A percentile compares a stretch with the other conserved stretches of the same genome.
Conservation (phyloP, 2,329 filamentous ascomycete genomes). For the Hypomyces perniciosus region DNA sequence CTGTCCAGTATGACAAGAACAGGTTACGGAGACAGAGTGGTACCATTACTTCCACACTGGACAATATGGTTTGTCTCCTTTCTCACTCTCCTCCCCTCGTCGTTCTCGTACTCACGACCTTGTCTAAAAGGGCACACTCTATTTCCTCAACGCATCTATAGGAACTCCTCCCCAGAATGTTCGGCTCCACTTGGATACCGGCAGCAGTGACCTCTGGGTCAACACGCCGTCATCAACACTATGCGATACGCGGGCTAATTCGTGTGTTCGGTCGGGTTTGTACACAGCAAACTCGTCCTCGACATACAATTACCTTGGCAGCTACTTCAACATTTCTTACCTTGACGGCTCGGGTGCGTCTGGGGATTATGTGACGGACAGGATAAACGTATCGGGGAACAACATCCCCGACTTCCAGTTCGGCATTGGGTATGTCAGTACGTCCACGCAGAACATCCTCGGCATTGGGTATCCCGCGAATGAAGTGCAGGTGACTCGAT, state of each 20-base stretch:
- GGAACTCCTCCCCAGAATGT: conserved; percentile 56
- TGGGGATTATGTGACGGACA: conserved; percentile 78
- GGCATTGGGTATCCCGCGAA: conserved; percentile 79
- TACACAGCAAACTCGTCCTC: conserved; percentile 68
- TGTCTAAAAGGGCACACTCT: conserved; percentile 48
- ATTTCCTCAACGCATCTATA: conserved; percentile 57
- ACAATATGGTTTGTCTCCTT: conserved; percentile 46
- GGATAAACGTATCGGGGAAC: conserved; percentile 51
- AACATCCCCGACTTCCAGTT: conserved; percentile 58
- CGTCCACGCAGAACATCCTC: conserved; percentile 64
- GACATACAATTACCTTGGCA: conserved; percentile 67
- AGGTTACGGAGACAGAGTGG: conserved; percentile 36
- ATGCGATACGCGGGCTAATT: conserved; percentile 44
- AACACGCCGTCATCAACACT: conserved; percentile 58
- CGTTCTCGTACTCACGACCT: background rate
- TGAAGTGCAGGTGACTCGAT: conserved; percentile 64
- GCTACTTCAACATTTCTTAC: conserved; percentile 81
- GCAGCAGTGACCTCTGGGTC: conserved; percentile 64
- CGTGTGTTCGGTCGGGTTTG: conserved; percentile 57
- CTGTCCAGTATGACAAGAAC: conserved; percentile 38
- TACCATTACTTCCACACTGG: conserved; percentile 40
- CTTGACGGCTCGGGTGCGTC: conserved; percentile 71
- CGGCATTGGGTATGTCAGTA: conserved; percentile 62
- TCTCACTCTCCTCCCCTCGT: background rate
- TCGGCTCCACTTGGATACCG: conserved; percentile 59